Base-by-base conservation (phyloP, 805 yeast genomes). In the Suhomyces sp. region DNA sequence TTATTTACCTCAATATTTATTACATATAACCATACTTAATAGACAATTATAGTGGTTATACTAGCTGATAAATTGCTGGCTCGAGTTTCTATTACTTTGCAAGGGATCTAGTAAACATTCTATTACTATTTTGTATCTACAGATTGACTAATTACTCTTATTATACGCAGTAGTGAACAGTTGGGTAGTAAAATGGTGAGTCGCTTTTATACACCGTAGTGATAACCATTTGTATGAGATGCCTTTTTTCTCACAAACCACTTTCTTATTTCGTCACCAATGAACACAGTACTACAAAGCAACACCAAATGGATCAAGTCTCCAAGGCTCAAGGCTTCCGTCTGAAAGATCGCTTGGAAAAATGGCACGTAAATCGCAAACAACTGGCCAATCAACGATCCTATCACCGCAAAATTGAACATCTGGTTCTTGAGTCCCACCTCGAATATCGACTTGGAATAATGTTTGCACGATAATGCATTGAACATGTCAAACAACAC, bases 401-500 rank as follows among this genome's bases (percentile, higher is more conserved):
- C 88, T 12, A 87, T 83, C 17, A 94, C 97, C 0, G 99, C 97
- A 57, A 86, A 74, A 64, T 94, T 94, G 76, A 94, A 94, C 97
- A 94, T 93, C 54, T 78, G 81, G 72, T 94, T 94, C 6, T 80
- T 77, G 56, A 89, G 59, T 0, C 99, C 99, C 45, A 93, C 61
- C 63, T 88, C 87, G 62, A 91, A 87, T 15, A 87, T 81, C 2
- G 96, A 87, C 65, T 89, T 92, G 44, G 89, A 79, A 53, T 86
- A 80, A 57, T 96, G 96, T 63, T 98, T 89, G 69, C 97, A 93
- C 13, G 96, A 77, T 58, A 94, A 76, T 0, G 99, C 99, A 69
- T 92, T 94, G 75, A 94, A 94, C 96, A 94, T 88, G 69, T 94
- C 99, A 64, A 85, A 94, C 51, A 93, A 76, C 9, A 94, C 99